Percentiles rank a stretch among this genome's conserved stretches.
phyloP scores from a whole-genome alignment of 75 land plant genomes.

The Pinus taeda region DNA sequence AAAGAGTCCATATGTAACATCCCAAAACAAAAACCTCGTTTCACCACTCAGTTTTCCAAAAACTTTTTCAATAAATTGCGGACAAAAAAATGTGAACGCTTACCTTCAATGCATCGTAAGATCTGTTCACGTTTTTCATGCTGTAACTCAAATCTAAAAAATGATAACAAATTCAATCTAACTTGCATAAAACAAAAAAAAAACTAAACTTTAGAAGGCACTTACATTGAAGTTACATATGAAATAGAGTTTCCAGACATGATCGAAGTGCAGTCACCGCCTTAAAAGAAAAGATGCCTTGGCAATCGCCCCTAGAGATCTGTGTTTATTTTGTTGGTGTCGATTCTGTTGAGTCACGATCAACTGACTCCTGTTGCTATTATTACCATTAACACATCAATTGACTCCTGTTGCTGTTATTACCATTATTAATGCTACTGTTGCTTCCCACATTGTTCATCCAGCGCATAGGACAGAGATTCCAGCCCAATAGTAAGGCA shows the following conservation, averaged over 20 bases:
- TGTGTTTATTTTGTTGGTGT: constrained; percentile 3
- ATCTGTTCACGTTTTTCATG: constrained; percentile 78
- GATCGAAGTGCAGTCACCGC: constrained; percentile 70
- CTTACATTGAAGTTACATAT: constrained; percentile 70
- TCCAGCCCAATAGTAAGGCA: too few relatives aligned
- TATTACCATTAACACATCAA: too few relatives aligned
- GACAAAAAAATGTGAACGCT: background rate
- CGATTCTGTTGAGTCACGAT: background rate
- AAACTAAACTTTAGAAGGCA: too few relatives aligned
- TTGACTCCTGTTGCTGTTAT: background rate
- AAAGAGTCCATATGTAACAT: too few relatives aligned
- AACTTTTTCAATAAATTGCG: too few relatives aligned
- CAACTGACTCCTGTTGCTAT: too few relatives aligned
- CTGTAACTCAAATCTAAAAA: background rate
- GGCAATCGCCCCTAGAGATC: constrained; percentile 58
- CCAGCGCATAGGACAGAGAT: constrained; percentile 11
- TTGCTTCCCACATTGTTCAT: background rate
- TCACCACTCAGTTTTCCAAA: background rate
- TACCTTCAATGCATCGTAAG: constrained; percentile 95
- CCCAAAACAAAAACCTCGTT: background rate
- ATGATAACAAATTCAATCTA: background rate
- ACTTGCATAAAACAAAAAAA: background rate
- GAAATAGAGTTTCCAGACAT: constrained; percentile 69
- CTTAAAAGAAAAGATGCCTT: constrained; percentile 53
- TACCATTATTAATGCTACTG: background rate